Evolutionary conservation across 2,329 filamentous ascomycete species (phyloP).

Genomic region (Endoconidiophora polonica): DNA sequence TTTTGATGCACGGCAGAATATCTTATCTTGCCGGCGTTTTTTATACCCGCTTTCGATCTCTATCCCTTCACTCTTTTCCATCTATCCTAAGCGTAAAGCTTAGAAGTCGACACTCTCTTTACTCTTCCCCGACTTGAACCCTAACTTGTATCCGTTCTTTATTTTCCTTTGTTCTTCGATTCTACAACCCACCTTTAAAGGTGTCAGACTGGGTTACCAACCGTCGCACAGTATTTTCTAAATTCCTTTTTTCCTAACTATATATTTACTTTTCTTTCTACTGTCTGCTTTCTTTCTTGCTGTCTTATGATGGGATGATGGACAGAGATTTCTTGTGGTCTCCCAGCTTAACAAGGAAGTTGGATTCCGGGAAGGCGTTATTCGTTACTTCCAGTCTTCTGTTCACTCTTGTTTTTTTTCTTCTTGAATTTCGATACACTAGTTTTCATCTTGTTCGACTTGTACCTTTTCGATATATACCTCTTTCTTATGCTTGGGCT

Average conservation of each 20-base stretch:
- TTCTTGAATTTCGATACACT: background rate
- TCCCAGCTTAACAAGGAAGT: background rate
- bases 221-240: background rate
- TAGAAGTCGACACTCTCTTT: background rate
- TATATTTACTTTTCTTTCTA: background rate
- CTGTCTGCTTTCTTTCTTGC: background rate
- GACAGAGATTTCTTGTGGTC: constrained; percentile 2
- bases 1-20: constrained; percentile 5
- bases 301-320: constrained; percentile 8
- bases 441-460: too few relatives aligned
- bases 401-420: constrained; percentile 1
- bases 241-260: background rate
- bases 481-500: too few relatives aligned
- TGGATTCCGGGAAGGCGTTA: background rate
- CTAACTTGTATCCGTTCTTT: constrained; percentile 3
- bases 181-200: background rate
- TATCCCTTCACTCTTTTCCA: background rate
- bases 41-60: background rate
- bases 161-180: background rate
- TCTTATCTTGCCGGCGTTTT: background rate
- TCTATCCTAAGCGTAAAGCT: background rate
- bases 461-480: too few relatives aligned
- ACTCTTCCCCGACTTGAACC: background rate
- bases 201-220: background rate
- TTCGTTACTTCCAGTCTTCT: constrained; percentile 10